Evolutionary conservation across 2,329 filamentous ascomycete genomes (phyloP).

Genomic region (Pseudocercospora ulei): DNA sequence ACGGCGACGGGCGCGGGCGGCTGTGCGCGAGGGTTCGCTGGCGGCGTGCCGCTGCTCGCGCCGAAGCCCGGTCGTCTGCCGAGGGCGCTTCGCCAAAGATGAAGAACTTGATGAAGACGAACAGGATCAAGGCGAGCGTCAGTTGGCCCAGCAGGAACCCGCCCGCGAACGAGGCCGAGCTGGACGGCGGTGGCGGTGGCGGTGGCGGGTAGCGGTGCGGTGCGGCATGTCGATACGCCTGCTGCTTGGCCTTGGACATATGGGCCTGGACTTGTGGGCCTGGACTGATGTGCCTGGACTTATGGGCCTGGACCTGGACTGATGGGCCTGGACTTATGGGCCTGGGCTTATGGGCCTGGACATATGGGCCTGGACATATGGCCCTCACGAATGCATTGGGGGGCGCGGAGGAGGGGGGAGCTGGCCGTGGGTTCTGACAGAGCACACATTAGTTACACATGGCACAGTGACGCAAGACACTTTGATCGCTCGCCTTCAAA

Average conservation of each 20-base stretch:
- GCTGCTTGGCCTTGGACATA: slow-evolving; percentile 34
- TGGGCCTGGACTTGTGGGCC: too few species aligned
- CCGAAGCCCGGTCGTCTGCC: slow-evolving; percentile 65
- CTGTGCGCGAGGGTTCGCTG: slow-evolving; percentile 63
- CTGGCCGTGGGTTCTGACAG: too few species aligned
- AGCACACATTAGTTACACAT: too few species aligned
- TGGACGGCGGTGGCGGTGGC: slow-evolving; percentile 5
- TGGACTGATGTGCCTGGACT: too few species aligned
- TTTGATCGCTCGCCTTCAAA: too few species aligned
- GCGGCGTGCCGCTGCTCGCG: slow-evolving; percentile 64
- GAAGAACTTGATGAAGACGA: slow-evolving; percentile 98
- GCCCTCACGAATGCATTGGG: too few species aligned
- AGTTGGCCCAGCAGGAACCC: slow-evolving; percentile 89
- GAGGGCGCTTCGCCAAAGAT: slow-evolving; percentile 93
- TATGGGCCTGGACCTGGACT: too few species aligned
- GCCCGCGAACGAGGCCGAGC: slow-evolving; percentile 65
- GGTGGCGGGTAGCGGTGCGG: slow-evolving; percentile 20
- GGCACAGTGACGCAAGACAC: too few species aligned
- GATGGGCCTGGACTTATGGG: too few species aligned
- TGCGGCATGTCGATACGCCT: slow-evolving; percentile 24
- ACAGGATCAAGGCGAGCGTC: slow-evolving; percentile 80
- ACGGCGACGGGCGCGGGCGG: slow-evolving; percentile 33
- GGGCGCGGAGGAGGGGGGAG: too few species aligned
- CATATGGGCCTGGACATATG: too few species aligned
- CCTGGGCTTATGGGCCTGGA: too few species aligned